Evolutionary conservation across 164 flowering plant species (phyloP), one percentile per base, ranked within the genome.

Genomic region (Houttuynia cordata): DNA sequence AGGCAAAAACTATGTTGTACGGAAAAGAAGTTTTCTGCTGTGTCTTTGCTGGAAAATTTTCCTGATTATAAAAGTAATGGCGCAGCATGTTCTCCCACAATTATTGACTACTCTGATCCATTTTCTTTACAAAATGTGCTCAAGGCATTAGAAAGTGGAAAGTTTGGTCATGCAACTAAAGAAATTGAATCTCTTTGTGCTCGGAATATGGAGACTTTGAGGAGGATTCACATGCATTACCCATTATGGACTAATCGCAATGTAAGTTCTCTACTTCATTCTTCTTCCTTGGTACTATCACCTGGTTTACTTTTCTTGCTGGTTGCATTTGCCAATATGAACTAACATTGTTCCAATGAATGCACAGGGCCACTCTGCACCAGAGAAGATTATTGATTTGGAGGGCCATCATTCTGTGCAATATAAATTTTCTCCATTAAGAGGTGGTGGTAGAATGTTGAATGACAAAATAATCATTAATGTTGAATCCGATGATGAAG

Each of bases 401-500:
- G 77, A 73, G 21, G 67, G 63, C 56, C 71, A 71, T 18, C 4
- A 19, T 39, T 57, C 56, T 18, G 60, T 40, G 25, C 56, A 34
- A 51, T 60, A 59, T 56, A 54, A n/a, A n/a, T n/a, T n/a, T n/a
- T n/a, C n/a, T n/a, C 15, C 20, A 23, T 24, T 59, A 8, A 13
- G 45, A 9, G 45, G 45, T 41, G 45, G 45, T 41, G 45, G 45
- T 41, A 41, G 10, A 34, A 50, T 49, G 34, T 20, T 45, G 55
- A 20, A 24, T 20, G 37, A 15, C 24, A 8, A 18, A 19, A 8
- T 50, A 10, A 63, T 77, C 40, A 62, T 75, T 19, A 64, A 71
- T 67, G 17, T 79, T 54, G 78, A 75, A 45, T 81, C 81, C 19
- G 85, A 81, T 69, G 83, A 77, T 52, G 83, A 78, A 47, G 73